Conservation (phyloP, 2,329 filamentous ascomycete species). For the Fusarium xyrophilum region DNA sequence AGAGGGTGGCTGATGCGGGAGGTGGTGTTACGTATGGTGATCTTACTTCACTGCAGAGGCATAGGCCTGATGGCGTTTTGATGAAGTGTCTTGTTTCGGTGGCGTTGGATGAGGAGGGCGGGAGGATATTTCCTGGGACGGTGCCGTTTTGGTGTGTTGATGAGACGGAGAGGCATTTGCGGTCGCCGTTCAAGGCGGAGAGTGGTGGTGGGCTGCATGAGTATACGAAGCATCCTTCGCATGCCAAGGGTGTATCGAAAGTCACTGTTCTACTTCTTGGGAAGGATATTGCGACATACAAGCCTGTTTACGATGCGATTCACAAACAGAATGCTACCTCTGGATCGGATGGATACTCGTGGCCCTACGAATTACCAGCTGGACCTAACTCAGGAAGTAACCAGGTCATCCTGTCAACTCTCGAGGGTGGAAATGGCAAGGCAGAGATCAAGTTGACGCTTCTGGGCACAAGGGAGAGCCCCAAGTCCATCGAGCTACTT, state of each 20-base stretch:
- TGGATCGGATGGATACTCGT: slow-evolving; percentile 8
- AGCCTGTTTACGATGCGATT: slow-evolving; percentile 42
- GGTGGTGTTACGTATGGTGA: slow-evolving; percentile 54
- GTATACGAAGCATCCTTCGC: slow-evolving; percentile 56
- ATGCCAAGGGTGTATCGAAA: slow-evolving; percentile 57
- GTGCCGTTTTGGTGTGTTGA: slow-evolving; percentile 73
- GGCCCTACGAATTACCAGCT: slow-evolving; percentile 32
- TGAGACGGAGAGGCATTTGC: slow-evolving; percentile 60
- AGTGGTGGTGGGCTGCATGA: slow-evolving; percentile 17
- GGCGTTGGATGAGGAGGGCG: slow-evolving; percentile 38
- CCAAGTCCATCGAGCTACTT: slow-evolving; percentile 33
- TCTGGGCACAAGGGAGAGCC: slow-evolving; percentile 34
- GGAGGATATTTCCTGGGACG: slow-evolving; percentile 52
- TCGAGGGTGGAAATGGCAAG: slow-evolving; percentile 1
- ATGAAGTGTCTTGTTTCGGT: slow-evolving; percentile 67
- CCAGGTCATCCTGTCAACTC: slow-evolving; percentile 14
- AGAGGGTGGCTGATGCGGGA: slow-evolving; percentile 43
- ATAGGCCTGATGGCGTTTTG: slow-evolving; percentile 60
- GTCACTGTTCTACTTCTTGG: slow-evolving; percentile 49
- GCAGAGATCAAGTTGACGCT: slow-evolving; percentile 34
- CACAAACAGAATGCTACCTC: slow-evolving; percentile 15
- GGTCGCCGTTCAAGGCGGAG: slow-evolving; percentile 57
- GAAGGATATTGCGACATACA: slow-evolving; percentile 27
- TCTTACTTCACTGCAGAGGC: slow-evolving; percentile 60
- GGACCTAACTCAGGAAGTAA: slow-evolving; percentile 24